Conservation (phyloP, 2,329 filamentous ascomycete genomes). For the Oidium heveae region DNA sequence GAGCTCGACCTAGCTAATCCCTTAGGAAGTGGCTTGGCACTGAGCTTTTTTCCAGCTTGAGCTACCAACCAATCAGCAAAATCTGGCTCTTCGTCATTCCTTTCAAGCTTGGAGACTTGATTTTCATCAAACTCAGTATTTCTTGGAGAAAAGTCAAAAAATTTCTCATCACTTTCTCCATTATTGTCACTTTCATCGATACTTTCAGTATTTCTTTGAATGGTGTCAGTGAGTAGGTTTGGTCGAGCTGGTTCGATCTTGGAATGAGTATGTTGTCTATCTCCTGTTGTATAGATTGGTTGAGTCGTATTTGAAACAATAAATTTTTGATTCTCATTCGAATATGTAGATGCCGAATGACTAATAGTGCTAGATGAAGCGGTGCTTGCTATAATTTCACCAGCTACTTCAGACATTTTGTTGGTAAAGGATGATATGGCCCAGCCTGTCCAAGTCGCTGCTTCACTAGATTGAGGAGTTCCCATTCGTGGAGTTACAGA, state of each 20-base stretch:
- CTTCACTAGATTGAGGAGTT: constrained; percentile 43
- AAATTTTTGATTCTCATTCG: constrained; percentile 14
- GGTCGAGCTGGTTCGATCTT: too few species aligned
- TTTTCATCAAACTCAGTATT: constrained; percentile 7
- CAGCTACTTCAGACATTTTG: constrained; percentile 60
- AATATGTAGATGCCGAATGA: constrained; percentile 18
- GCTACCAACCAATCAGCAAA: constrained; percentile 90
- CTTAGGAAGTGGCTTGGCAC: constrained; percentile 49
- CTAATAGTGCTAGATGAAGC: constrained; percentile 20
- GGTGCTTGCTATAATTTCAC: constrained; percentile 44
- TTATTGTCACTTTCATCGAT: constrained; percentile 30
- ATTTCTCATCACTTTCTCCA: constrained; percentile 39
- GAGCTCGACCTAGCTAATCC: constrained; percentile 39
- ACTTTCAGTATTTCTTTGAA: constrained; percentile 18
- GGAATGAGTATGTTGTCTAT: constrained; percentile 10
- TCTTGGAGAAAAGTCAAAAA: constrained; percentile 16
- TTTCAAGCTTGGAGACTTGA: constrained; percentile 29
- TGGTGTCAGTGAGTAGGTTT: constrained; percentile 18
- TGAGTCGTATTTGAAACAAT: constrained; percentile 2
- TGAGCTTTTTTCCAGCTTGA: constrained; percentile 44
- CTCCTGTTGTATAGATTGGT: constrained; percentile 7
- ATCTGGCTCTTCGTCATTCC: constrained; percentile 73
- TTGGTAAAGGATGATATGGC: constrained; percentile 97
- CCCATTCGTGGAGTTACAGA: constrained; percentile 42
- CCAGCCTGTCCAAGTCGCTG: constrained; percentile 74